Evolutionary conservation across 73 alveolate species (phyloP).

Genomic region (Effrenium voratum): DNA sequence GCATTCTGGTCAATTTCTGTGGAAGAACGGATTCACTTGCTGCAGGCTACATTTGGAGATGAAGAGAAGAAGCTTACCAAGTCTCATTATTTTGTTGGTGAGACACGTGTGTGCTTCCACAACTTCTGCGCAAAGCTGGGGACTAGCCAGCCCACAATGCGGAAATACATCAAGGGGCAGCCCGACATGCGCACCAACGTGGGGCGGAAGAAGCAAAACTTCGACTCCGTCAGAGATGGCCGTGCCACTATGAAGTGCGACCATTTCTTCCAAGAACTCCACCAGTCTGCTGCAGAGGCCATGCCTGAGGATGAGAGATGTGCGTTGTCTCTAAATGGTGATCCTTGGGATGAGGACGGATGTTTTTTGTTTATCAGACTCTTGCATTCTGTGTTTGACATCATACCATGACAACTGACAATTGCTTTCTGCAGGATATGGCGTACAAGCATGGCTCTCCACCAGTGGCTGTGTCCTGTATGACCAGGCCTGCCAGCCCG

Average conservation of each 20-base stretch:
- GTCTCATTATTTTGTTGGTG: not conserved
- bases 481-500: not conserved
- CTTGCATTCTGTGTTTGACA: too few relatives aligned
- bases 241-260: slow-evolving; percentile 11
- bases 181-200: slow-evolving; percentile 16
- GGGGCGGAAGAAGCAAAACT: too few relatives aligned
- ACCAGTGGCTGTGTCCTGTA: too few relatives aligned
- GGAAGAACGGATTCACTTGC: not conserved
- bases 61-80: not conserved
- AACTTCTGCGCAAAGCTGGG: not conserved
- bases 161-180: too few relatives aligned
- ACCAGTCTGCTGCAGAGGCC: not conserved
- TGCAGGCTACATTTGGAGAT: not conserved
- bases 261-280: slow-evolving; percentile 7
- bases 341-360: not conserved
- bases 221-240: too few relatives aligned
- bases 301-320: slow-evolving; percentile 23
- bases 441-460: too few relatives aligned
- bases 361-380: too few relatives aligned
- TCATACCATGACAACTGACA: too few relatives aligned
- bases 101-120: not conserved
- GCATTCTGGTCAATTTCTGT: not conserved
- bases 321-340: not conserved
- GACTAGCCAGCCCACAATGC: not conserved
- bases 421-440: too few relatives aligned